Evolutionary conservation across 2,329 filamentous ascomycete genomes (phyloP).

Genomic region (Diaporthe citriasiana): DNA sequence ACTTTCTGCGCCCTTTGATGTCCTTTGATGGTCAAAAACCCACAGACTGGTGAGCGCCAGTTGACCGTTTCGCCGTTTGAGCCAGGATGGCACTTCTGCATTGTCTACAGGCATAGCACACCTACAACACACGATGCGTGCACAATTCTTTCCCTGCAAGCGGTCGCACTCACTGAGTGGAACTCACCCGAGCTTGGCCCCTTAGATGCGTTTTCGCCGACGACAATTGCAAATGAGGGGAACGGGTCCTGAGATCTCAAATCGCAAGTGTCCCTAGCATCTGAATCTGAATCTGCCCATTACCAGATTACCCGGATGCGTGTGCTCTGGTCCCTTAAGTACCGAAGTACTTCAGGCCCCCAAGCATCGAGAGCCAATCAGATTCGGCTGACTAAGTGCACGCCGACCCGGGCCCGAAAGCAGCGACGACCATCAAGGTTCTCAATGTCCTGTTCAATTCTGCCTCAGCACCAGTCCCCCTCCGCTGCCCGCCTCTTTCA

Average conservation of each 20-base stretch:
- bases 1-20: not conserved
- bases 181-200: not conserved
- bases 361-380: constrained; percentile 1
- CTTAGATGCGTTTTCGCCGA: not conserved
- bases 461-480: constrained; percentile 25
- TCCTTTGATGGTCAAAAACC: not conserved
- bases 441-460: constrained; percentile 20
- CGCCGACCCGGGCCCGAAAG: constrained; percentile 24
- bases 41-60: constrained; percentile 23
- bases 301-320: not conserved
- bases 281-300: not conserved
- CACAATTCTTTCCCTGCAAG: not conserved
- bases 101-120: not conserved
- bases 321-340: not conserved
- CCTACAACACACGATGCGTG: not conserved
- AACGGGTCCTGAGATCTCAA: not conserved
- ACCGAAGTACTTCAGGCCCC: not conserved
- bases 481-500: constrained; percentile 32
- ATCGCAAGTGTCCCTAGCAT: not conserved
- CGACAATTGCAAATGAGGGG: not conserved
- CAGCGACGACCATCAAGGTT: constrained; percentile 21
- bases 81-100: not conserved
- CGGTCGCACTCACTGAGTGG: not conserved
- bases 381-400: constrained; percentile 13
- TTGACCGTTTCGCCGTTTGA: constrained; percentile 12